Evolutionary conservation across 352 stramenopile species (phyloP).

Genomic region (Plasmopara viticola): DNA sequence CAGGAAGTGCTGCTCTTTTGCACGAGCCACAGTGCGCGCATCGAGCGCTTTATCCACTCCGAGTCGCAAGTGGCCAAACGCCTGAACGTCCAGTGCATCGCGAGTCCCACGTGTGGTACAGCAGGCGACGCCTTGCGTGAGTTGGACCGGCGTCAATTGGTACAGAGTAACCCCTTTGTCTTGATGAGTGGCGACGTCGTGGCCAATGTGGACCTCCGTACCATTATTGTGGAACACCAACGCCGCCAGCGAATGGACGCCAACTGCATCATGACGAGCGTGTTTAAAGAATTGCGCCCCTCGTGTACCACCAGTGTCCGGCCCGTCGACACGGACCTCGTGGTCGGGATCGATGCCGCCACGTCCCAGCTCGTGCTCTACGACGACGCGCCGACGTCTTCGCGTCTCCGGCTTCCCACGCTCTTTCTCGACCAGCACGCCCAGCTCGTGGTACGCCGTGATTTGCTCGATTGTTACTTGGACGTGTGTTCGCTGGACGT

Average conservation of each 20-base stretch:
- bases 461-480: conserved; percentile 96
- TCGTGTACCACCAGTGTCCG: conserved; percentile 54
- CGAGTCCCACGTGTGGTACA: conserved; percentile 80
- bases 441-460: conserved; percentile 85
- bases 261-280: conserved; percentile 93
- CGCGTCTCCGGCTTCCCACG: conserved; percentile 47
- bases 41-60: conserved; percentile 81
- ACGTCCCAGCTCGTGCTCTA: conserved; percentile 85
- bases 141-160: conserved; percentile 90
- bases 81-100: conserved; percentile 63
- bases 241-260: conserved; percentile 85
- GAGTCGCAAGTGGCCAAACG: conserved; percentile 50
- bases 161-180: conserved; percentile 97
- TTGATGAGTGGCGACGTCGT: conserved; percentile 95
- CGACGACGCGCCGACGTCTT: conserved; percentile 54
- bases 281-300: conserved; percentile 88
- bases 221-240: conserved; percentile 67
- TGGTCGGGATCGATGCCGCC: conserved; percentile 67
- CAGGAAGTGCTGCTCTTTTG: conserved; percentile 95
- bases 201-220: conserved; percentile 91
- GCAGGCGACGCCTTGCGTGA: conserved; percentile 94
- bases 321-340: conserved; percentile 70
- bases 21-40: conserved; percentile 73
- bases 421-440: conserved; percentile 81
- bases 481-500: conserved; percentile 98